Evolutionary conservation across 2,329 filamentous ascomycete species (phyloP), one percentile per base, ranked within the genome.

Genomic region (Colletotrichum trifolii): DNA sequence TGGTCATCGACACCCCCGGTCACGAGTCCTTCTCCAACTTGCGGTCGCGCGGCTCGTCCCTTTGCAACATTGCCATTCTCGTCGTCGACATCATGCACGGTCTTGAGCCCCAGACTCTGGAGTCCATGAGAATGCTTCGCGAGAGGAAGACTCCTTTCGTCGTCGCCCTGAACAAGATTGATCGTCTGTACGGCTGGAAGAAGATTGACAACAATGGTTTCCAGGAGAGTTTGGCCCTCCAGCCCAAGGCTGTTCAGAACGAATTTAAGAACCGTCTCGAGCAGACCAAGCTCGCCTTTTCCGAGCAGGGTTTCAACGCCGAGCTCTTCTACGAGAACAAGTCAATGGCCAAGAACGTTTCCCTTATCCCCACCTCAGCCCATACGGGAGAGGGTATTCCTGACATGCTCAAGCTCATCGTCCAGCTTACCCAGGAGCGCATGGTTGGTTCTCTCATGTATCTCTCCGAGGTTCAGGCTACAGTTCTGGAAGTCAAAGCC

Each of bases 71-170:
- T 81, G 96, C 96, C 73, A 99, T 99, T 76, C 84, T 99, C 70
- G 96, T 99, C 46, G 95, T 99, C 71, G 96, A 99, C 83, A 99
- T 99, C 74, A 98, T 99, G 96, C 96, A 99, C 87, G 96, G 96
- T 76, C 87, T 99, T 50, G 96, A 99, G 80, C 95, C 91, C 15
- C 96, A 99, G 80, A 99, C 96, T 13, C 85, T 98, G 38, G 96
- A 99, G 81, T 99, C 96, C 2, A 98, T 99, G 93, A 91, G 89
- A 71, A 83, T 99, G 69, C 88, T 99, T 56, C 89, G 95, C 74
- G 95, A 97, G 73, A 88, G 93, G 73, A 96, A 96, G 81, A 99
- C 96, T 25, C 96, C 96, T 6, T 99, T 99, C 83, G 97, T 99
- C 71, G 96, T 99, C 45, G 96, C 96, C 1, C 85, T 99, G 75